These are phyloP conservation scores for Physaria fendleri DNA, from an alignment of 345 rosid species.

Conservation along the genomic window DNA sequence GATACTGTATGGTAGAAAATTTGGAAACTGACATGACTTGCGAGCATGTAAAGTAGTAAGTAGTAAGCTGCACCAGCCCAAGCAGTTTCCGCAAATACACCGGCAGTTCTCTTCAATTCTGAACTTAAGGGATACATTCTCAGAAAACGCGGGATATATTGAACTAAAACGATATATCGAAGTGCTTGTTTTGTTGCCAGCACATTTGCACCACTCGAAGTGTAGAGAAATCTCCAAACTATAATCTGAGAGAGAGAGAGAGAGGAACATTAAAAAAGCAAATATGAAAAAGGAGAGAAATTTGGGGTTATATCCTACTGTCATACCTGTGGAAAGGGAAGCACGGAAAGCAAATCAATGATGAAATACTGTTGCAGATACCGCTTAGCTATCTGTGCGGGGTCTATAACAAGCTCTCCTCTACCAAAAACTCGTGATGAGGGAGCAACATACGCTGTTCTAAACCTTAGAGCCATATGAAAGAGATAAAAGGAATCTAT, in stretches of 20 bases:
- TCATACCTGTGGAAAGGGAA: conserved; percentile 90
- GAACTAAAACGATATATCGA: conserved; percentile 63
- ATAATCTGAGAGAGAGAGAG: conserved; percentile 48
- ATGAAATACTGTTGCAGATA: conserved; percentile 69
- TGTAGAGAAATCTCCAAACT: conserved; percentile 75
- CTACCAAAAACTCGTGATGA: conserved; percentile 96
- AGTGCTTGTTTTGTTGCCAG: conserved; percentile 73
- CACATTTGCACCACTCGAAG: conserved; percentile 67
- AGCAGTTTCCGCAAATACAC: conserved; percentile 92
- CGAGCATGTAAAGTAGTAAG: conserved; percentile 89
- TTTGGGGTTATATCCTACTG: not conserved
- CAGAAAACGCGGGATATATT: conserved; percentile 65
- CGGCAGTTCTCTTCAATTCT: conserved; percentile 86
- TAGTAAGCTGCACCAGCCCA: conserved; percentile 99
- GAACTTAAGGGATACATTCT: conserved; percentile 71
- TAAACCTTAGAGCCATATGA: conserved; percentile 86
- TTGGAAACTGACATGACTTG: conserved; percentile 75
- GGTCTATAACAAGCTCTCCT: conserved; percentile 91
- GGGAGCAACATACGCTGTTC: conserved; percentile 95
- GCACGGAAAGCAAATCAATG: conserved; percentile 74
- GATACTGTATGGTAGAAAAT: not conserved
- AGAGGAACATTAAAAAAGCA: not conserved
- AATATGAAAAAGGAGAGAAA: not conserved
- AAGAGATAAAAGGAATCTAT: conserved; percentile 84
- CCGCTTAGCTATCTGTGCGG: conserved; percentile 81